These are phyloP conservation scores for Colletotrichum sp. DNA, from an alignment of 2,329 filamentous ascomycete genomes.

Conservation along the genomic window DNA sequence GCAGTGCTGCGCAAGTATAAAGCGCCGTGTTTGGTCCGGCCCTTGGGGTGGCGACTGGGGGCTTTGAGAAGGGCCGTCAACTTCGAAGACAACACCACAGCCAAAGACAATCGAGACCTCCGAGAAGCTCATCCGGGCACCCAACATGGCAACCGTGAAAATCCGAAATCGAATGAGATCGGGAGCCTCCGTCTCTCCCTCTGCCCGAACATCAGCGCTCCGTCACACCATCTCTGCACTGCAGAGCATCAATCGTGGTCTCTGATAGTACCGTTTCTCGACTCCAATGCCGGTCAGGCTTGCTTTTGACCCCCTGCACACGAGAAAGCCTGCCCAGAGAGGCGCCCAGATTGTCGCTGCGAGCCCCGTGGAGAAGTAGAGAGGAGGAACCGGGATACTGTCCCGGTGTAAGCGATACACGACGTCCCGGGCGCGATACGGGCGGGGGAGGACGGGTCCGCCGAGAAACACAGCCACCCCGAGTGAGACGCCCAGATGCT, in stretches of 20 bases:
- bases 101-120: not conserved
- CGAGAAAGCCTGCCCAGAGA: slow-evolving; percentile 9
- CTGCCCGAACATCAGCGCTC: not conserved
- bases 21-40: slow-evolving; percentile 15
- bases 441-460: slow-evolving; percentile 13
- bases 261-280: not conserved
- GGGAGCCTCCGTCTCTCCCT: not conserved
- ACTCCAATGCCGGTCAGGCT: not conserved
- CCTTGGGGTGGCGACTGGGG: not conserved
- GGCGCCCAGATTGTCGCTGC: not conserved
- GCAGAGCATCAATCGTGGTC: not conserved
- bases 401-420: slow-evolving; percentile 6
- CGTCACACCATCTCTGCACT: slow-evolving; percentile 6
- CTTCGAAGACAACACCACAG: not conserved
- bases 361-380: not conserved
- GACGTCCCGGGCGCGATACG: slow-evolving; percentile 15
- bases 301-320: not conserved
- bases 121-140: not conserved
- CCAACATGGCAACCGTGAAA: not conserved
- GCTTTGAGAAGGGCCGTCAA: not conserved
- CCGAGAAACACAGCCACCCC: slow-evolving; percentile 21
- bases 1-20: slow-evolving; percentile 9
- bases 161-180: slow-evolving; percentile 1
- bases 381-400: slow-evolving; percentile 4
- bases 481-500: slow-evolving; percentile 19